Conservation (phyloP, 73 alveolate genomes). For the Urostyla sp. region DNA sequence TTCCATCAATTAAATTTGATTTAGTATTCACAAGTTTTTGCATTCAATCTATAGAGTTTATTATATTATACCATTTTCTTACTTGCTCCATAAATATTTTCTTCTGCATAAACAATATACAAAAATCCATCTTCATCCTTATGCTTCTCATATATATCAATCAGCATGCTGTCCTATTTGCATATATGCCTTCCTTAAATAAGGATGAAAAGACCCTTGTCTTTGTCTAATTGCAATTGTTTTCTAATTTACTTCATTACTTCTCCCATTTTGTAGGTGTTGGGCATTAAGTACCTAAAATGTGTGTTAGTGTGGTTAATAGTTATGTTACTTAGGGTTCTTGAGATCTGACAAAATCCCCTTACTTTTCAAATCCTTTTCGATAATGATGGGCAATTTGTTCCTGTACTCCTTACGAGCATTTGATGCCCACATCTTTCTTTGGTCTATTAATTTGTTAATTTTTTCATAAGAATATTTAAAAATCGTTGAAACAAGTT, state of each 20-base stretch:
- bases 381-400: constrained; percentile 51
- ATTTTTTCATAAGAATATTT: too few relatives aligned
- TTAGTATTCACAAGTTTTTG: too few relatives aligned
- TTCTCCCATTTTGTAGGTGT: constrained; percentile 41
- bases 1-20: too few relatives aligned
- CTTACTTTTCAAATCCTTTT: constrained; percentile 2
- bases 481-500: too few relatives aligned
- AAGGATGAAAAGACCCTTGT: constrained; percentile 12
- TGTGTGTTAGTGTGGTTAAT: neutral
- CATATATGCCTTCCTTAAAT: constrained; percentile 31
- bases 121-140: constrained; percentile 76
- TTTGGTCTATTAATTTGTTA: constrained; percentile 45
- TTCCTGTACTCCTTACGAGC: constrained; percentile 39
- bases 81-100: constrained; percentile 61
- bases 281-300: constrained; percentile 40
- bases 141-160: constrained; percentile 63
- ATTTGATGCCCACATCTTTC: constrained; percentile 39
- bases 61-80: too few relatives aligned
- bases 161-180: constrained; percentile 42
- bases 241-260: constrained; percentile 25
- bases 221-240: constrained; percentile 16
- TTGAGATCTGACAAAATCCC: neutral
- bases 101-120: constrained; percentile 63
- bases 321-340: constrained; percentile 32
- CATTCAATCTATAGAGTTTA: too few relatives aligned